A percentile compares a stretch with the other conserved stretches of the same genome.
These are phyloP conservation scores for Mycothermus thermophilus DNA, from an alignment of 495 filamentous ascomycete species.

Conservation along the genomic window DNA sequence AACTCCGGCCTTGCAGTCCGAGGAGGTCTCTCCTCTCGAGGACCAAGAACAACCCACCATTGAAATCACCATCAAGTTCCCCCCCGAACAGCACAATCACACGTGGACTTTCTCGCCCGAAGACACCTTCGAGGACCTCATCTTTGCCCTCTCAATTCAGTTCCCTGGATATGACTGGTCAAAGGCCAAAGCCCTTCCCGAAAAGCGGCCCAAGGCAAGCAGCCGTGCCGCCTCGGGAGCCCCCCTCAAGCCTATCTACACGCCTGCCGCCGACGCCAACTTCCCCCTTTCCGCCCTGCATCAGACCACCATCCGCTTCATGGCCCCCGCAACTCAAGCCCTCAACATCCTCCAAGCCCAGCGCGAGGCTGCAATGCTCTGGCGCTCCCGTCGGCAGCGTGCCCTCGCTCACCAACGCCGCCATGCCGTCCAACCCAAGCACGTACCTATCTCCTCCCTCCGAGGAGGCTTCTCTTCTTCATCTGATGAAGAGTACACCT, in stretches of 20 bases:
- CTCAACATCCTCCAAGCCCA: slow-evolving; percentile 33
- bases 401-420: slow-evolving; percentile 12
- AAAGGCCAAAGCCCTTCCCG: slow-evolving; percentile 18
- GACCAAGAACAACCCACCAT: slow-evolving; percentile 3
- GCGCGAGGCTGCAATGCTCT: slow-evolving; percentile 23
- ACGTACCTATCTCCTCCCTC: slow-evolving; percentile 9
- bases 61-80: slow-evolving; percentile 18
- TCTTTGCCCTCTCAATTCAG: slow-evolving; percentile 4
- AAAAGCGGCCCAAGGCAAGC: slow-evolving; percentile 5
- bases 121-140: slow-evolving; percentile 10
- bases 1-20: neutral
- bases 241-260: slow-evolving; percentile 12
- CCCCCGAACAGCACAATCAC: slow-evolving; percentile 13
- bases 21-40: neutral
- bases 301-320: slow-evolving; percentile 45
- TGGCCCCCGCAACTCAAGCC: slow-evolving; percentile 44
- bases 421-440: slow-evolving; percentile 19
- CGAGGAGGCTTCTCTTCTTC: too few relatives aligned
- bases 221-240: neutral
- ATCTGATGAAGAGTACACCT: slow-evolving; percentile 52
- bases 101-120: slow-evolving; percentile 8
- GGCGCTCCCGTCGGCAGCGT: slow-evolving; percentile 3
- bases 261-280: slow-evolving; percentile 19
- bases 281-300: slow-evolving; percentile 36
- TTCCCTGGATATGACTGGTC: slow-evolving; percentile 22